Conservation (phyloP, 495 filamentous ascomycete genomes). For the Aspergillus campestris region DNA sequence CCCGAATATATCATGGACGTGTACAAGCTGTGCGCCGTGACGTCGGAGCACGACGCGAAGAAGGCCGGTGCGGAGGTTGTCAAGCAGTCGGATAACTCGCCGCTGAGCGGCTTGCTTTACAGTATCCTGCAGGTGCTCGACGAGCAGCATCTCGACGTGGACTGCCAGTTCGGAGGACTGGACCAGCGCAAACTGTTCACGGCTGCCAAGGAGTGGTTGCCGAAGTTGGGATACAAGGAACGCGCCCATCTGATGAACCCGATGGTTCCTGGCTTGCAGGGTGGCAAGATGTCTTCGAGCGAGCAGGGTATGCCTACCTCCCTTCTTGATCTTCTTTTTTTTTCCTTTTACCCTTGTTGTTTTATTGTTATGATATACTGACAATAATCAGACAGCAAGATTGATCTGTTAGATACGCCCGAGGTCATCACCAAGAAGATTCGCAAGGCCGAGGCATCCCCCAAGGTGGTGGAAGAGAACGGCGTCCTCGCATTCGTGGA, state of each 20-base stretch:
- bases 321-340: not conserved
- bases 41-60: constrained; percentile 50
- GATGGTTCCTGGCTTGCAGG: constrained; percentile 78
- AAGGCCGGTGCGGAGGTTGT: constrained; percentile 90
- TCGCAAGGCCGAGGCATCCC: constrained; percentile 69
- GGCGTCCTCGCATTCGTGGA: constrained; percentile 78
- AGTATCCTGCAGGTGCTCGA: constrained; percentile 74
- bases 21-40: constrained; percentile 30
- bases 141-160: constrained; percentile 80
- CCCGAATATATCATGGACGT: constrained; percentile 36
- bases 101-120: constrained; percentile 75
- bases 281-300: constrained; percentile 72
- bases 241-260: constrained; percentile 84
- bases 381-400: constrained; percentile 46
- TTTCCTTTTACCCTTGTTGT: not conserved
- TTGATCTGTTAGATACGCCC: constrained; percentile 75
- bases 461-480: constrained; percentile 72
- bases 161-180: constrained; percentile 64
- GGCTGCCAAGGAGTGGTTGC: constrained; percentile 52
- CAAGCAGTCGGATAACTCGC: constrained; percentile 72
- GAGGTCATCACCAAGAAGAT: constrained; percentile 72
- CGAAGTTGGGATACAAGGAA: constrained; percentile 42
- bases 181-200: constrained; percentile 91
- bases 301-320: constrained; percentile 23
- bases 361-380: constrained; percentile 1